Evolutionary conservation across 148 eudicot species (phyloP), one percentile per base, ranked within the genome.

Genomic region (Fagopyrum tataricum): DNA sequence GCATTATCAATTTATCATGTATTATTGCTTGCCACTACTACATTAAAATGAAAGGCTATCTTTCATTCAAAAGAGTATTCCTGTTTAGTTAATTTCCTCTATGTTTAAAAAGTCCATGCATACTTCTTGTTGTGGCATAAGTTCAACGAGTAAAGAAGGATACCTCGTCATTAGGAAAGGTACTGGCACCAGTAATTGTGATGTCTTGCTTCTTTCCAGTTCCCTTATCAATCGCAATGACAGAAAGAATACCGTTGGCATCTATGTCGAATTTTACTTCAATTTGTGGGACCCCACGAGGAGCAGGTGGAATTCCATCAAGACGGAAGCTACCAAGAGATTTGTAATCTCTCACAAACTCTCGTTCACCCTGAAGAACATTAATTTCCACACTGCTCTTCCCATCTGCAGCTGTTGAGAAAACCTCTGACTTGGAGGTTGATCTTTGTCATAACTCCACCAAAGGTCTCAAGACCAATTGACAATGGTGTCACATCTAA

Each of bases 171-270:
- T 73, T 67, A 18, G 88, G 85, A 74, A 85, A 80, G 13, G 87
- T 85, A 71, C 87, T 85, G 17, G 85, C 87, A 23, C 87, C 87
- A 18, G 87, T 85, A 40, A 85, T 85, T 13, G 83, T 82, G 44
- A 85, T 85, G 73, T 85, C 87, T 75, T 85, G 87, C 49, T 80
- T 85, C 83, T 85, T 85, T 66, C 87, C 87, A 3, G 87, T 85
- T 67, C 87, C 87, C 71, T 70, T 70, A 51, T 70, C 72, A 20
- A 44, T 13, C 2, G 72, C 72, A 43, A 51, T 70, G 31, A 70
- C 72, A 43, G 72, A 70, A 17, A 70, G 72, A 44, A 70, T 70
- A 43, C 72, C 72, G 4, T 70, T 70, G 52, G 72, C 72, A 44
- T 70, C 72, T 10, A 70, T 70, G 44, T 70, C 72, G 9, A 70